phyloP scores from a whole-genome alignment of 1,139 yeast species.

The Candida tropicalis region DNA sequence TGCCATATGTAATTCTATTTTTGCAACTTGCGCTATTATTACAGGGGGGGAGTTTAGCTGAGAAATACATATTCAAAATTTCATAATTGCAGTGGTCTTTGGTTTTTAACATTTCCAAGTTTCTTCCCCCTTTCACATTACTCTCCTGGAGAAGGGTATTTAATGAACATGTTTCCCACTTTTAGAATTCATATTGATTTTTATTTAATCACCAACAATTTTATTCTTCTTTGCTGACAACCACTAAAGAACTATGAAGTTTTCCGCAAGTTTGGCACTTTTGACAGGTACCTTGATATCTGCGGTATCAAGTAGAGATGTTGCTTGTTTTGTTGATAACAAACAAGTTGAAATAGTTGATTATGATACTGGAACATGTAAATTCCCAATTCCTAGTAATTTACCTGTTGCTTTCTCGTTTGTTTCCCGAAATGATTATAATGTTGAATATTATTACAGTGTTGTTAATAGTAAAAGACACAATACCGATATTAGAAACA shows the following conservation, averaged over 20 bases:
- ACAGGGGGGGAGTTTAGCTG: too few relatives aligned
- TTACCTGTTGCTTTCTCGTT: constrained; percentile 31
- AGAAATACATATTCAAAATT: too few relatives aligned
- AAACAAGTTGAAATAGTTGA: constrained; percentile 34
- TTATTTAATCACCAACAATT: neutral
- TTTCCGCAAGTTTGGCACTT: constrained; percentile 7
- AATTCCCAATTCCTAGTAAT: constrained; percentile 33
- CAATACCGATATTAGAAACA: constrained; percentile 37
- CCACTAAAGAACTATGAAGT: neutral
- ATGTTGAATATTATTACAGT: constrained; percentile 40
- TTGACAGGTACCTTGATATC: constrained; percentile 22
- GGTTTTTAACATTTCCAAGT: too few relatives aligned
- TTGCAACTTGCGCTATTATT: too few relatives aligned
- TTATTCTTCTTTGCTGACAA: neutral
- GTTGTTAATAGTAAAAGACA: constrained; percentile 23
- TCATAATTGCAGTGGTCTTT: too few relatives aligned
- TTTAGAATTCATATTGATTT: too few relatives aligned
- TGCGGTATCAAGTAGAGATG: constrained; percentile 28
- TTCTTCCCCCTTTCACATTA: too few relatives aligned
- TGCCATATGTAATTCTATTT: too few relatives aligned
- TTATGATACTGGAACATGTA: constrained; percentile 42
- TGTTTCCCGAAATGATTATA: constrained; percentile 33
- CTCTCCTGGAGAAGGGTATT: too few relatives aligned
- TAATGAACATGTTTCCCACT: too few relatives aligned
- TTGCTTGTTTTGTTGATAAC: constrained; percentile 40